These are phyloP conservation scores for Viola pubescens DNA, from an alignment of 441 rosid genomes.

Conservation along the genomic window DNA sequence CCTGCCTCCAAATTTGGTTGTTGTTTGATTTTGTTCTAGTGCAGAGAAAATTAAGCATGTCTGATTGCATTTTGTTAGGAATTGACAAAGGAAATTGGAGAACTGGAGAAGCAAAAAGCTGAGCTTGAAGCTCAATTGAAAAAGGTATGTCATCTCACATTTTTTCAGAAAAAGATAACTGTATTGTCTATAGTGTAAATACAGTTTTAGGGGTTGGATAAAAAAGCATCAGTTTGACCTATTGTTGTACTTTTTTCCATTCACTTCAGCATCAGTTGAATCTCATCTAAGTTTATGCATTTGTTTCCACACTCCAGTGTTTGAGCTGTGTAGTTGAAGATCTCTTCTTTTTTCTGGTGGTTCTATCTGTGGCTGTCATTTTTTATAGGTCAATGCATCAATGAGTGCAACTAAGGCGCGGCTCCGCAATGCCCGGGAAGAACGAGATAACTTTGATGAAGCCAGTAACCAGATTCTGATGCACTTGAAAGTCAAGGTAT, in stretches of 20 bases:
- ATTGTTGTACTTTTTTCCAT: neutral
- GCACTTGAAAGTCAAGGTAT: slow-evolving; percentile 69
- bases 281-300: neutral
- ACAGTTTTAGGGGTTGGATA: neutral
- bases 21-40: neutral
- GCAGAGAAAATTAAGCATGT: slow-evolving; percentile 1
- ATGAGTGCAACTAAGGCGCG: slow-evolving; percentile 48
- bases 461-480: slow-evolving; percentile 74
- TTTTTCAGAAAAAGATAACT: neutral
- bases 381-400: slow-evolving; percentile 52
- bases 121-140: slow-evolving; percentile 75
- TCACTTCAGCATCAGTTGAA: neutral
- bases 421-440: slow-evolving; percentile 74
- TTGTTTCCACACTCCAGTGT: neutral
- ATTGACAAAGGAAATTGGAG: slow-evolving; percentile 43
- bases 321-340: neutral
- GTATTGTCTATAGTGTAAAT: neutral
- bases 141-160: slow-evolving; percentile 26
- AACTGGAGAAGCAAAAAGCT: slow-evolving; percentile 57
- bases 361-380: slow-evolving; percentile 12
- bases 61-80: slow-evolving; percentile 44
- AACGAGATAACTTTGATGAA: slow-evolving; percentile 81
- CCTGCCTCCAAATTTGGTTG: slow-evolving; percentile 6
- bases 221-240: neutral
- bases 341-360: slow-evolving; percentile 9